Base-by-base conservation (phyloP, 768 basidiomycete species). In the Lepiota venenata region DNA sequence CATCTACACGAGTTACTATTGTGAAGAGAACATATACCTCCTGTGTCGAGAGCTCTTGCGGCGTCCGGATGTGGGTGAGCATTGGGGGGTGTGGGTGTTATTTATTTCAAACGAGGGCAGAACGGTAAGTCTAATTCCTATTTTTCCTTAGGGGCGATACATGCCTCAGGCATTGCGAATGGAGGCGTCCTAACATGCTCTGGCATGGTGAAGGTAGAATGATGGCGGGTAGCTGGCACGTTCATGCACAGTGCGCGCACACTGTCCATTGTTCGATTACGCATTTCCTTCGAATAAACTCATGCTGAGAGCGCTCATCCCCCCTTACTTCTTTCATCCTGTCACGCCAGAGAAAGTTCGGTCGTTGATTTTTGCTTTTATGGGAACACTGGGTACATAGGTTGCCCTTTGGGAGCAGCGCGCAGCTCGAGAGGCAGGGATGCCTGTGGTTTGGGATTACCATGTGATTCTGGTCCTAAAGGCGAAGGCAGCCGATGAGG, bases 11-110 rank as follows among this genome's bases (percentile, higher is more conserved):
- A 71, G 70, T 3, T 79, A 71, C 60, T 89, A 82, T 56, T 89
- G 86, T 67, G 87, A 90, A 71, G 88, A 89, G 65, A 88, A 89
- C 63, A 68, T 87, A 32, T 88, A 87, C 58, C 67, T 84, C 39
- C 74, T 90, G 1, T 75, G 72, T 12, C 66, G 76, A 43, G 65
- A 60, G 3, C 80, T 88, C 60, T 56, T 68, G 10, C 50, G 62
- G 27, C 57, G 65, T 50, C 55, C 64, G 12, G 60, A 58, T 1
- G 61, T 73, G 35, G 56, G 56, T 9, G 60, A 60, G 3, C 41
- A 50, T 14, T 87, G 85, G 83, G 74, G 82, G 22, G 66, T 74
- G 47, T 80, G 69, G 62, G 76, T 71, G 55, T 72, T 87, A 32
- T 83, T 89, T 72, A 77, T 90, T 57, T 89, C 86, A 8, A 90